phyloP scores from a whole-genome alignment of 2,329 filamentous ascomycete genomes.

The Aplosporella prunicola region DNA sequence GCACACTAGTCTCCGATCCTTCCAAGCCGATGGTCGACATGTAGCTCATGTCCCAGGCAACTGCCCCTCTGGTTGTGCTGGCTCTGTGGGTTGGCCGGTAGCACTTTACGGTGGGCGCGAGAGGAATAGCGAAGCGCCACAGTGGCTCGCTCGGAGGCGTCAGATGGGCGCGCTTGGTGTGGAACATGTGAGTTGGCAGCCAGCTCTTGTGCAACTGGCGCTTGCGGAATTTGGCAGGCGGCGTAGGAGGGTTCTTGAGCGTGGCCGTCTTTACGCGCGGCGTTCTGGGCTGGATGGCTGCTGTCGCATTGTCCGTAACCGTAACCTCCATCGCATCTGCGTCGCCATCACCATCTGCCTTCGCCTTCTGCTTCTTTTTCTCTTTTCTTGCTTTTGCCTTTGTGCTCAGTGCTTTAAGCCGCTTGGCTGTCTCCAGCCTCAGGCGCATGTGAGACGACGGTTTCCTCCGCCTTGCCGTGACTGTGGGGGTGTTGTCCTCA shows the following conservation, averaged over 20 bases:
- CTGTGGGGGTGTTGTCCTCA: slow-evolving; percentile 82
- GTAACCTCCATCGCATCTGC: slow-evolving; percentile 18
- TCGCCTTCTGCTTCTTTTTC: slow-evolving; percentile 23
- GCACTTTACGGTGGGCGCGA: slow-evolving; percentile 81
- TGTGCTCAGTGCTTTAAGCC: slow-evolving; percentile 51
- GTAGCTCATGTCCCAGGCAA: slow-evolving; percentile 93
- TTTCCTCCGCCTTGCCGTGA: slow-evolving; percentile 55
- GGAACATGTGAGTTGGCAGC: slow-evolving; percentile 90
- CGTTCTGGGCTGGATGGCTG: slow-evolving; percentile 24
- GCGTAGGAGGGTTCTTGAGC: slow-evolving; percentile 52
- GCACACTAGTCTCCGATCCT: slow-evolving; percentile 55
- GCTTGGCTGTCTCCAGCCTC: slow-evolving; percentile 67
- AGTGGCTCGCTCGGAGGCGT: slow-evolving; percentile 65
- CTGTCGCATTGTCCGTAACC: slow-evolving; percentile 26
- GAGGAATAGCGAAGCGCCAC: slow-evolving; percentile 83
- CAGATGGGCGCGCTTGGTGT: slow-evolving; percentile 87
- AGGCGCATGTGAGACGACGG: slow-evolving; percentile 46
- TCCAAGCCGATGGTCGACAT: slow-evolving; percentile 76
- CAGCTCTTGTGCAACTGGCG: slow-evolving; percentile 84
- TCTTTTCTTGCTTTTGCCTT: slow-evolving; percentile 36
- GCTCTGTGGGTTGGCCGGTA: slow-evolving; percentile 82
- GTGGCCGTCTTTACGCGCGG: slow-evolving; percentile 63
- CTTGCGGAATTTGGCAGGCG: slow-evolving; percentile 66
- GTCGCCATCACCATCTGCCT: slow-evolving; percentile 23
- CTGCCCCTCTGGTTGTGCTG: slow-evolving; percentile 61